Percentiles rank a stretch among this genome's conserved stretches.
Evolutionary conservation across 495 filamentous ascomycete genomes (phyloP).

Genomic region (Cercophora samala): DNA sequence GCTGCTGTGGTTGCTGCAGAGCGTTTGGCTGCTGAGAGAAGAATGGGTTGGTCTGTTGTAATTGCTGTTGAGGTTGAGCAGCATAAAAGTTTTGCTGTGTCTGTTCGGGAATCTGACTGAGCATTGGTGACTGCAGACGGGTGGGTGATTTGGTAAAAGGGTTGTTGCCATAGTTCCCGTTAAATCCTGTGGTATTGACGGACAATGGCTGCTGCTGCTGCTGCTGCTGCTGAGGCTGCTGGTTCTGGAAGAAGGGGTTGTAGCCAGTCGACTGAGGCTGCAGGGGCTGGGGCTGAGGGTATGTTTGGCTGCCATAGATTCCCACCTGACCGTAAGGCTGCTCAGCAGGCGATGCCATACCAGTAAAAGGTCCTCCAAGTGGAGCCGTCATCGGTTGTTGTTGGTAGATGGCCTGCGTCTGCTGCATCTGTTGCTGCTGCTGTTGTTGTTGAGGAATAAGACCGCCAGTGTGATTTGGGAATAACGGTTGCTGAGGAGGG

Average conservation of each 20-base stretch:
- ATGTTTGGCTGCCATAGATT: conserved; percentile 48
- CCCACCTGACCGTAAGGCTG: conserved; percentile 48
- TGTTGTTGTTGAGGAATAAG: conserved; percentile 51
- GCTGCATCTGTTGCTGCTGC: conserved; percentile 33
- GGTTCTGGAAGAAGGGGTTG: conserved; percentile 64
- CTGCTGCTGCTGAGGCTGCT: conserved; percentile 31
- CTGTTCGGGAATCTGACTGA: conserved; percentile 51
- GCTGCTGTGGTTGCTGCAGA: conserved; percentile 38
- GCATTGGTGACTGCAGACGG: conserved; percentile 41
- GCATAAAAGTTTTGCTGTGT: conserved; percentile 49
- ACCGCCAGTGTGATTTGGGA: conserved; percentile 82
- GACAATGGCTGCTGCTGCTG: conserved; percentile 33
- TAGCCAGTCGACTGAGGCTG: conserved; percentile 43
- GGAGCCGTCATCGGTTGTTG: conserved; percentile 57
- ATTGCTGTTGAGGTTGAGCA: conserved; percentile 34
- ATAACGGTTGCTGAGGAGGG: conserved; percentile 59
- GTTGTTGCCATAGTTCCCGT: conserved; percentile 36
- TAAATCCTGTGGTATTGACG: conserved; percentile 38
- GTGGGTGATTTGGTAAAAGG: conserved; percentile 49
- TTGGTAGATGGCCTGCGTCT: not conserved
- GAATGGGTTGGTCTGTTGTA: conserved; percentile 51
- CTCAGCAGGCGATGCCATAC: conserved; percentile 53
- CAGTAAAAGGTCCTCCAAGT: conserved; percentile 51
- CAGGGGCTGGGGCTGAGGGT: conserved; percentile 42
- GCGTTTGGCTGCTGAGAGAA: conserved; percentile 41